phyloP scores from a whole-genome alignment of 768 basidiomycete genomes.

The Leccinum aurantiacum region DNA sequence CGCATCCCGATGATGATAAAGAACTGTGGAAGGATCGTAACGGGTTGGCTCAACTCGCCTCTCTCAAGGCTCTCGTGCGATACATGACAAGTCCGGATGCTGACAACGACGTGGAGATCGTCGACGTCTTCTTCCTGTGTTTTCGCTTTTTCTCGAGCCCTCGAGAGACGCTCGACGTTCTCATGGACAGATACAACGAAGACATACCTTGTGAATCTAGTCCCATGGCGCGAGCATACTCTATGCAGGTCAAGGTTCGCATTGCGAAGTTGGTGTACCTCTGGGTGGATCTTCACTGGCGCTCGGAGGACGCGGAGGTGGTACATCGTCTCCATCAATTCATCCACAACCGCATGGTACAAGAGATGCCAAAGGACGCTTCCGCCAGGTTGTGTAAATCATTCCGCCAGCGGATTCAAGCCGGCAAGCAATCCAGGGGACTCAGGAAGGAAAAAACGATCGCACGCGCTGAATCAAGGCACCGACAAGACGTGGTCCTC shows the following conservation, averaged over 20 bases:
- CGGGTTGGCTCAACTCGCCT: conserved; percentile 34
- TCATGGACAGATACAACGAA: conserved; percentile 53
- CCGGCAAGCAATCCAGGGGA: conserved; percentile 25
- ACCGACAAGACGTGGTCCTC: conserved; percentile 17
- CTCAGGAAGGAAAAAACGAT: conserved; percentile 28
- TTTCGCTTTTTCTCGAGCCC: conserved; percentile 70
- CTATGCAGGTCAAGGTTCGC: conserved; percentile 52
- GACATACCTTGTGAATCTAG: conserved; percentile 16
- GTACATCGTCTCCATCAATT: conserved; percentile 34
- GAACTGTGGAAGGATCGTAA: conserved; percentile 31
- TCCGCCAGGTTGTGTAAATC: conserved; percentile 29
- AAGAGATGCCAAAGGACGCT: conserved; percentile 31
- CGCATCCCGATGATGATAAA: conserved; percentile 29
- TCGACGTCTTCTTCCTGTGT: conserved; percentile 61
- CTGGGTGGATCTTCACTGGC: conserved; percentile 78
- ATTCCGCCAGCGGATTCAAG: conserved; percentile 29
- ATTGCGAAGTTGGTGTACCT: conserved; percentile 58
- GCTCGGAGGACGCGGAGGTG: conserved; percentile 44
- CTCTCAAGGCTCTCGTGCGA: conserved; percentile 44
- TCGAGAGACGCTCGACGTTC: conserved; percentile 40
- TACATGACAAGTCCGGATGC: conserved; percentile 46
- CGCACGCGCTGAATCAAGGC: conserved; percentile 21
- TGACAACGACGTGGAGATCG: conserved; percentile 42
- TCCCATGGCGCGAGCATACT: conserved; percentile 41
- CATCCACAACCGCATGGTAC: conserved; percentile 30